A percentile compares a stretch with the other conserved stretches of the same genome.
phyloP scores from a whole-genome alignment of 768 basidiomycete species.

The Suillus paluster region DNA sequence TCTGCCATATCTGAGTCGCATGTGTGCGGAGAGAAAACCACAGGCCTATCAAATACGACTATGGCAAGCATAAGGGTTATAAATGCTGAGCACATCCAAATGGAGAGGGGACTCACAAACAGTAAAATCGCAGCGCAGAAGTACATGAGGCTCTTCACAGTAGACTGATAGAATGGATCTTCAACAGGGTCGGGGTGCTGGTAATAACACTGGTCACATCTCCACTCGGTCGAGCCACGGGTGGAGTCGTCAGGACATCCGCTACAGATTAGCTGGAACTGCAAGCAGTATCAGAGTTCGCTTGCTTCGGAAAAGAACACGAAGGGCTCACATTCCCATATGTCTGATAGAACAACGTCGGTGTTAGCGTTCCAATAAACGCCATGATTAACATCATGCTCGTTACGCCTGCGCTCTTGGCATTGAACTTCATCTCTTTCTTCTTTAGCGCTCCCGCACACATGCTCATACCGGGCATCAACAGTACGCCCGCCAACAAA shows the following conservation, averaged over 20 bases:
- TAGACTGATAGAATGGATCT: conserved; percentile 96
- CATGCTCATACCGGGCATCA: conserved; percentile 99
- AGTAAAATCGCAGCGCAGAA: conserved; percentile 90
- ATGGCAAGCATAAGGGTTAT: conserved; percentile 9
- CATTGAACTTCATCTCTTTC: conserved; percentile 98
- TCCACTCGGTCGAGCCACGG: conserved; percentile 56
- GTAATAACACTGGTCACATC: conserved; percentile 92
- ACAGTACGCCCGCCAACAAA: conserved; percentile 90
- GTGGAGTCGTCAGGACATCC: conserved; percentile 62
- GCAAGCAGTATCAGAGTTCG: conserved; percentile 18
- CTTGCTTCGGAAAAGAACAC: conserved; percentile 5
- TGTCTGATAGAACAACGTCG: conserved; percentile 97
- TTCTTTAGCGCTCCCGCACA: conserved; percentile 83
- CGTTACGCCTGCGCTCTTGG: conserved; percentile 98
- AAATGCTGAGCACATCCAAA: conserved; percentile 3
- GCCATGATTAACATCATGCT: conserved; percentile 99
- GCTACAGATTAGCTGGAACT: conserved; percentile 89
- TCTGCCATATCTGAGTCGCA: conserved; percentile 99
- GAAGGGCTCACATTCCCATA: conserved; percentile 85
- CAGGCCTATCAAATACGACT: conserved; percentile 96
- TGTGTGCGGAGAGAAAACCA: conserved; percentile 99
- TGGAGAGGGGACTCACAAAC: conserved; percentile 62
- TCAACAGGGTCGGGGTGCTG: conserved; percentile 90
- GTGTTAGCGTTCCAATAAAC: conserved; percentile 93
- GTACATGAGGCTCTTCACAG: conserved; percentile 95